Evolutionary conservation across 2,329 filamentous ascomycete species (phyloP).

Genomic region (Dichotomopilus funicola): DNA sequence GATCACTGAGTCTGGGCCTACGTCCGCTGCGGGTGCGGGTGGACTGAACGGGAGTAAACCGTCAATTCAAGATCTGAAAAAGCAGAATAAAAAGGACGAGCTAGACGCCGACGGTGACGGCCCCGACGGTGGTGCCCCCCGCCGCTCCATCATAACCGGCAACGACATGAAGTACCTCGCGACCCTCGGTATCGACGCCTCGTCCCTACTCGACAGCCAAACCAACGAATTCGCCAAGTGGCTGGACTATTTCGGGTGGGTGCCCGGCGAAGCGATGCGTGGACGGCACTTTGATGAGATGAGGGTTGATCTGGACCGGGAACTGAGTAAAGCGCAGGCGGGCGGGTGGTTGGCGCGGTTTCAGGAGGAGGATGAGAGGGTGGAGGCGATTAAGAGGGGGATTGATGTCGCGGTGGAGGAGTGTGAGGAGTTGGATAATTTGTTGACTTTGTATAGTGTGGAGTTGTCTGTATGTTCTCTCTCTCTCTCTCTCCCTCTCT

Average conservation of each 20-base stretch:
- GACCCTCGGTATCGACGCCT: constrained; percentile 69
- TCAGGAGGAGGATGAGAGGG: constrained; percentile 81
- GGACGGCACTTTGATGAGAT: constrained; percentile 71
- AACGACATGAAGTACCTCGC: constrained; percentile 75
- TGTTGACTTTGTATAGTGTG: constrained; percentile 89
- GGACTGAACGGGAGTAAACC: constrained; percentile 10
- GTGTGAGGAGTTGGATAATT: constrained; percentile 91
- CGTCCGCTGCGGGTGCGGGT: constrained; percentile 21
- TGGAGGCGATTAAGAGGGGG: constrained; percentile 76
- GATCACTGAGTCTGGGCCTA: constrained; percentile 44
- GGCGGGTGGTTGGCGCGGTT: constrained; percentile 84
- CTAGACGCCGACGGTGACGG: constrained; percentile 27
- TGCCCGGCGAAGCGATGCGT: constrained; percentile 66
- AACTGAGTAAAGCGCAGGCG: constrained; percentile 84
- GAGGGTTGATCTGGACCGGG: constrained; percentile 75
- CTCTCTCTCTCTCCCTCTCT: too few species aligned
- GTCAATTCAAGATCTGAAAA: constrained; percentile 33
- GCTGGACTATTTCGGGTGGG: constrained; percentile 84
- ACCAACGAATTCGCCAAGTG: constrained; percentile 76
- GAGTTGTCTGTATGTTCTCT: constrained; percentile 68
- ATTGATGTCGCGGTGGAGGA: constrained; percentile 88
- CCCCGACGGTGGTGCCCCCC: constrained; percentile 38
- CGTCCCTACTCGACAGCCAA: constrained; percentile 61
- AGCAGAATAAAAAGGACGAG: constrained; percentile 28
- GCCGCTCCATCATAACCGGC: constrained; percentile 58